Evolutionary conservation across 257 asterid genomes (phyloP), one percentile per base, ranked within the genome.

Genomic region (Petrea volubilis): DNA sequence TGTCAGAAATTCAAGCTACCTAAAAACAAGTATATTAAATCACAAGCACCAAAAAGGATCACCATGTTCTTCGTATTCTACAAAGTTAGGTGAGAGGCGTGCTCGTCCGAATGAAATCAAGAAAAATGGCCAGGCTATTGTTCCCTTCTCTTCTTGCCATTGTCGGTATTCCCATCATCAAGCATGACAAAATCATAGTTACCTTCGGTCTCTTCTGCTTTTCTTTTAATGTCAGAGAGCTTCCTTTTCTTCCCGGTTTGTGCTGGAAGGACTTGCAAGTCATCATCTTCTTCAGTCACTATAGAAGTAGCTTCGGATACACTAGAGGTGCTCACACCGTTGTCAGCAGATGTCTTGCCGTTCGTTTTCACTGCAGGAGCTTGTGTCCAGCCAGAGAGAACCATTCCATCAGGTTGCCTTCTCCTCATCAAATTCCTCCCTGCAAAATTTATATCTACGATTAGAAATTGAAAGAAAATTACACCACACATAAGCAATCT

Each of bases 331-430:
- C 97, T 88, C 0, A 86, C 90, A 9, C 90, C 97, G 66, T 86
- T 89, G 69, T 83, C 88, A 47, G 18, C 66, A 1, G 84, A 25
- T n/a, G 51, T 7, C 38, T 78, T 83, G 64, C 61, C 79, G 6
- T 79, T 83, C 81, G 85, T 86, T 72, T 84, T 88, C 17, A 57
- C 62, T 2, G 81, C 82, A 60, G 50, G 80, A 55, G 88, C 77
- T 75, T 74, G 85, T 10, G 90, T 86, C 99, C 97, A 95, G 68
- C 99, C 99, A 1, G 85, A 79, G 59, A 95, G 91, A 70, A 88
- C 57, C 96, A 95, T 85, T 68, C 82, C 96, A 67, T 95, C 99
- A 1, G 99, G 97, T 82, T 92, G n/a, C 99, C 77, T 92, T 88
- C 85, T 90, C 98, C 79, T 85, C 97, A 8, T 95, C 98, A 65